Evolutionary conservation across 2,329 filamentous ascomycete genomes (phyloP).

Genomic region (Beauveria asiatica): DNA sequence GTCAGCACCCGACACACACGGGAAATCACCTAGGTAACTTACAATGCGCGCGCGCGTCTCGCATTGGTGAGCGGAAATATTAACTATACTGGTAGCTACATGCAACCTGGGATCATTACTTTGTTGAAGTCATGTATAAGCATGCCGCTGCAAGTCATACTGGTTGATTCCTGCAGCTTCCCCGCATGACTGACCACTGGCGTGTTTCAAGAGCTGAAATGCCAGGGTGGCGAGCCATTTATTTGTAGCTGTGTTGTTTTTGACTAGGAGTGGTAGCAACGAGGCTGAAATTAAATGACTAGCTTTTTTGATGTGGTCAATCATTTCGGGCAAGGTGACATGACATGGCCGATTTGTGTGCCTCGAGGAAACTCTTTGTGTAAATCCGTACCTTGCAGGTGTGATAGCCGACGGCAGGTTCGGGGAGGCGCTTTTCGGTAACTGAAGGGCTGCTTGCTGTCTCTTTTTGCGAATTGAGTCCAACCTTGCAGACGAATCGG

Average conservation of each 20-base stretch:
- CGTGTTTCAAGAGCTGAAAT: conserved; percentile 5
- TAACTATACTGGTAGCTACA: neutral
- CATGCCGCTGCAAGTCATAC: neutral
- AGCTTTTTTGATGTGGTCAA: neutral
- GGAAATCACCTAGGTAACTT: too few species aligned
- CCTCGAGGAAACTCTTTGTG: neutral
- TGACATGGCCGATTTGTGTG: neutral
- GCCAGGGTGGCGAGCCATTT: neutral
- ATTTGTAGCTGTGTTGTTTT: neutral
- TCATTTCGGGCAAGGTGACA: neutral
- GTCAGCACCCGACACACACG: neutral
- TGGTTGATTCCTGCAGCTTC: neutral
- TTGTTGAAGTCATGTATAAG: neutral
- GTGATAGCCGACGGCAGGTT: neutral
- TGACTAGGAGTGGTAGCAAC: neutral
- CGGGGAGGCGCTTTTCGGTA: neutral
- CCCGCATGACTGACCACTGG: neutral
- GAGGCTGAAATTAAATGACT: neutral
- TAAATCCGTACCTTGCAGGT: neutral
- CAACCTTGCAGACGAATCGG: neutral
- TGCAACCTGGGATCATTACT: neutral
- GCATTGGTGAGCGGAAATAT: neutral
- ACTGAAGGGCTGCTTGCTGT: neutral
- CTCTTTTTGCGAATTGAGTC: neutral
- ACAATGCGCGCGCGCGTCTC: neutral